Evolutionary conservation across 202 grass and related monocot genomes (phyloP).

Genomic region (Zoysia matrella): DNA sequence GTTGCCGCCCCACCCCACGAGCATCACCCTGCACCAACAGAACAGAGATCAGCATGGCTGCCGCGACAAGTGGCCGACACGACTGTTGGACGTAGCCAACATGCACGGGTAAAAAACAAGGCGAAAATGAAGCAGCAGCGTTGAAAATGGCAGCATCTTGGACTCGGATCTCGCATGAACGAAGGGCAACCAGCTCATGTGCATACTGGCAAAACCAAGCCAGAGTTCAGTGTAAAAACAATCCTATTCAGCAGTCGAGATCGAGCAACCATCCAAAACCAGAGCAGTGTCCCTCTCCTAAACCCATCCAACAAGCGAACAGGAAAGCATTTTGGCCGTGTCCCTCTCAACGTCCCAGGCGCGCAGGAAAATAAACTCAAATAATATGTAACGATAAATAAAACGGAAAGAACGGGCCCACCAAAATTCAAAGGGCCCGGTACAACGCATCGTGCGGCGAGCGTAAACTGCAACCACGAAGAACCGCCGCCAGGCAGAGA

Average conservation of each 20-base stretch:
- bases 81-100: slow-evolving; percentile 33
- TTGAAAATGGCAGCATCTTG: neutral
- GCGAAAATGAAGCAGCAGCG: neutral
- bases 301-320: neutral
- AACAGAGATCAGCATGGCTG: slow-evolving; percentile 2
- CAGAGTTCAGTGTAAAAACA: neutral
- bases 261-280: neutral
- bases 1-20: slow-evolving; percentile 96
- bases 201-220: slow-evolving; percentile 12
- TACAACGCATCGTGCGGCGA: neutral
- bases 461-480: neutral
- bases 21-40: slow-evolving; percentile 74
- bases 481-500: neutral
- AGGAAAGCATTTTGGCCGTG: neutral
- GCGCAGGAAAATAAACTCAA: neutral
- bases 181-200: slow-evolving; percentile 28
- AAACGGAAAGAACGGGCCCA: neutral
- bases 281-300: neutral
- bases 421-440: neutral
- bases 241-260: neutral
- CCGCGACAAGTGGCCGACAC: slow-evolving; percentile 20
- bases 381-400: neutral
- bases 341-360: neutral
- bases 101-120: neutral
- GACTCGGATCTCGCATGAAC: slow-evolving; percentile 5